A percentile compares a stretch with the other conserved stretches of the same genome.
Conservation (phyloP, 495 filamentous ascomycete species). For the Penicillium simplicissimum region DNA sequence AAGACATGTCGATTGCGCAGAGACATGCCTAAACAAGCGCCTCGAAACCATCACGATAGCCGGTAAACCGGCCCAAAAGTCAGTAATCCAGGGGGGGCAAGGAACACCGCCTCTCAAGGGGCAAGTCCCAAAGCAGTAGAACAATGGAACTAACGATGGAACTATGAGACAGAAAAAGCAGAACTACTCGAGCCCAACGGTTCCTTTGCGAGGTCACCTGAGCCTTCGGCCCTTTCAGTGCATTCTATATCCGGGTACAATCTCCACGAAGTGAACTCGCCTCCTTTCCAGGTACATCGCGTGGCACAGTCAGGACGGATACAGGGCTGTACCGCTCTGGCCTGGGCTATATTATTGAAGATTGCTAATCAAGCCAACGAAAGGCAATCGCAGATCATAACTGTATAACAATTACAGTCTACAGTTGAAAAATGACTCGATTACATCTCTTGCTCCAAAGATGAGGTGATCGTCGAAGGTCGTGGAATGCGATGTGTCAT, state of each 20-base stretch:
- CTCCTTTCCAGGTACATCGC: neutral
- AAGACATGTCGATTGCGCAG: constrained; percentile 1
- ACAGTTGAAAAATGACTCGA: neutral
- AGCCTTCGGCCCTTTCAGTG: neutral
- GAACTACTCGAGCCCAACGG: neutral
- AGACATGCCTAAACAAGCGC: neutral
- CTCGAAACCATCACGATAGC: constrained; percentile 1
- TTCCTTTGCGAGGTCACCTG: constrained; percentile 1
- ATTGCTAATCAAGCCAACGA: no score
- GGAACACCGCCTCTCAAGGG: neutral
- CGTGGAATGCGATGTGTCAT: constrained; percentile 34
- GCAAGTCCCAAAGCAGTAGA: neutral
- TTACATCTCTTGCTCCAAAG: neutral
- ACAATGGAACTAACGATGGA: neutral
- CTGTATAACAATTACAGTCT: neutral
- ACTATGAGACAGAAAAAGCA: neutral
- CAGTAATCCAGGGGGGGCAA: neutral
- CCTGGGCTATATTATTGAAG: no score
- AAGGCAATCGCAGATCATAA: no score
- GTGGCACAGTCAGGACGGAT: neutral
- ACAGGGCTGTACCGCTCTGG: no score
- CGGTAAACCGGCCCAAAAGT: neutral
- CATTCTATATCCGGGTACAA: neutral
- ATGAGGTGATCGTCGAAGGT: constrained; percentile 27
- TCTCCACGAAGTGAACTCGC: neutral